Evolutionary conservation across 2,329 filamentous ascomycete species (phyloP).

Genomic region (Incumbomyces lentus): DNA sequence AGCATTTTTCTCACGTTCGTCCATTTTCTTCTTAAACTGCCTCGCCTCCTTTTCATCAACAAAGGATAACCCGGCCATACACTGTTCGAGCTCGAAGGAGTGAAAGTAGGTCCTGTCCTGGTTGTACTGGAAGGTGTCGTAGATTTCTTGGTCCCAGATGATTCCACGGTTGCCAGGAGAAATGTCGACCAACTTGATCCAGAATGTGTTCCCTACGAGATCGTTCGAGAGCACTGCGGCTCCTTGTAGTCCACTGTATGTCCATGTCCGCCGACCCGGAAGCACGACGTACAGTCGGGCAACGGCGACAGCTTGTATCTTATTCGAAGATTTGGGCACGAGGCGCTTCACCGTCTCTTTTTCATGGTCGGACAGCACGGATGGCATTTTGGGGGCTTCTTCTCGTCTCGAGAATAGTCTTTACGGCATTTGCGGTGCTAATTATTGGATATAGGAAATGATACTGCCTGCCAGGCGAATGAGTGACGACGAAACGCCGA

Average conservation of each 20-base stretch:
- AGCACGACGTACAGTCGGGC: conserved; percentile 89
- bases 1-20: conserved; percentile 89
- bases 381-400: conserved; percentile 37
- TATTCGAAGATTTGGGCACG: conserved; percentile 89
- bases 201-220: conserved; percentile 87
- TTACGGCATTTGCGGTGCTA: neutral
- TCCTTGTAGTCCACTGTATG: conserved; percentile 84
- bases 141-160: conserved; percentile 96
- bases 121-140: conserved; percentile 89
- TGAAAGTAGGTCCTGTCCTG: conserved; percentile 97
- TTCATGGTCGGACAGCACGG: conserved; percentile 78
- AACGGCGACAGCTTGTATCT: conserved; percentile 92
- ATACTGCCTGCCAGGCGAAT: conserved; percentile 1
- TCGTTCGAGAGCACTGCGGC: conserved; percentile 88
- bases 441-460: conserved; percentile 5
- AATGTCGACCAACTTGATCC: conserved; percentile 94
- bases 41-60: conserved; percentile 95
- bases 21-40: conserved; percentile 94
- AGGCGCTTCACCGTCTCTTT: conserved; percentile 93
- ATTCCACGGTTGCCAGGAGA: conserved; percentile 74
- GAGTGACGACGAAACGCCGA: neutral
- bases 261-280: conserved; percentile 79
- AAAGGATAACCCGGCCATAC: conserved; percentile 80
- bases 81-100: conserved; percentile 90
- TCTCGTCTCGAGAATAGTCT: neutral